Base-by-base conservation (phyloP, 2,329 filamentous ascomycete species). In the Apiospora rasikravindrae region DNA sequence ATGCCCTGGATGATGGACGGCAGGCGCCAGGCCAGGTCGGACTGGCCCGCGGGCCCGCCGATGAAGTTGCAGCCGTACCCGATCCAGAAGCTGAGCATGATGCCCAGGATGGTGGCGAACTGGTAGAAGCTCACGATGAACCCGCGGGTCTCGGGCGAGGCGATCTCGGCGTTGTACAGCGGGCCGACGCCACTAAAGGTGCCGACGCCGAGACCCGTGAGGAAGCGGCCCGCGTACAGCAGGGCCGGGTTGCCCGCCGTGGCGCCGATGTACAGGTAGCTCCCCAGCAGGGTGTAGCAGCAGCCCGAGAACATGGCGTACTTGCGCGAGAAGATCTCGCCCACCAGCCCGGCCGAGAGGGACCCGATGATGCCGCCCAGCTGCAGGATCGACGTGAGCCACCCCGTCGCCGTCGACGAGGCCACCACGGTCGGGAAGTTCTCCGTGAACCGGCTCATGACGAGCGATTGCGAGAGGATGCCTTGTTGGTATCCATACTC, bases 281-380 rank as follows among this genome's bases (percentile, higher is more conserved):
- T 84, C 3, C 85, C 85, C 70, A 86, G 79, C 14, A 81, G 75
- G 71, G 83, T 83, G 70, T 83, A 77, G 47, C 80, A 79, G 1
- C 86, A 85, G 61, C 85, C 86, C 64, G 87, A 79, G 69, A 89
- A 77, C 71, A 89, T 87, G 11, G 86, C 84, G 71, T 86, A 85
- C 75, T 89, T 89, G 44, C 89, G 83, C 11, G 85, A 87, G 66
- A 87, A 77, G 44, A 83, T 83, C 73, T 90, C 88, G 6, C 87
- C 87, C 10, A 89, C 79, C 75, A 87, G 86, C 0, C 88, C 87
- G 42, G 84, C 86, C 76, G 85, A 84, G 44, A 90, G 77, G 4
- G 85, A 84, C 44, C 88, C 89, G 33, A 89, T 77, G 86, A 88
- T 89, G 61, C 88, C 88, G 64, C 88, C 88, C 2, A 90, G 82